phyloP scores from a whole-genome alignment of 306 rosid genomes.

The Carpinus fangiana region DNA sequence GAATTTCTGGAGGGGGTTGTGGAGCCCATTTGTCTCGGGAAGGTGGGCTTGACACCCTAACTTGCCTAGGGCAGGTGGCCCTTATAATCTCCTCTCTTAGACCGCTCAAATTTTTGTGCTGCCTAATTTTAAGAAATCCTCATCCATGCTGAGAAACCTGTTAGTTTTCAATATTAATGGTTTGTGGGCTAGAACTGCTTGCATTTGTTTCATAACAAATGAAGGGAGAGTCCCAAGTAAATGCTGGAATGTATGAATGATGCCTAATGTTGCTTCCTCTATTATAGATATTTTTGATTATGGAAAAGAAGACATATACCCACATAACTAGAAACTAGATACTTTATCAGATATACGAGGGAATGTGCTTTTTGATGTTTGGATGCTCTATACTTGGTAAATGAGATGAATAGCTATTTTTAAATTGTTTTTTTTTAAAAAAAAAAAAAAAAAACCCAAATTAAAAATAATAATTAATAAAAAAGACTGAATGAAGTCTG shows the following conservation, averaged over 20 bases:
- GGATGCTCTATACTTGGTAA: neutral
- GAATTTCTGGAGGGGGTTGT: too few species aligned
- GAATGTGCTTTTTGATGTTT: neutral
- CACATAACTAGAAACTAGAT: neutral
- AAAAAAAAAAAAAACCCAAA: too few species aligned
- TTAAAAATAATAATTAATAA: too few species aligned
- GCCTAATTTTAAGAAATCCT: too few species aligned
- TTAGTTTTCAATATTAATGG: neutral
- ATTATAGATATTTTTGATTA: neutral
- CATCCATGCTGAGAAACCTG: neutral
- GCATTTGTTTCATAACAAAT: neutral
- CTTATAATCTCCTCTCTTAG: too few species aligned
- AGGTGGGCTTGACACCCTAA: too few species aligned
- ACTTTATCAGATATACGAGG: neutral
- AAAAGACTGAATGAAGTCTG: too few species aligned
- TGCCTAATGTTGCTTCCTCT: neutral
- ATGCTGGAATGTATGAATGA: neutral
- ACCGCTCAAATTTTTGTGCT: too few species aligned
- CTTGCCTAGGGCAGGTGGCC: too few species aligned
- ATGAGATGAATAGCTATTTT: too few species aligned
- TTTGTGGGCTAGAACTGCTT: neutral
- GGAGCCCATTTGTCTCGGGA: too few species aligned
- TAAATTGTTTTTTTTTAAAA: too few species aligned
- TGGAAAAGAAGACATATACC: neutral
- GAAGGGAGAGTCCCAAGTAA: neutral